phyloP scores from a whole-genome alignment of 2,329 filamentous ascomycete genomes.

The Juglanconis juglandina region DNA sequence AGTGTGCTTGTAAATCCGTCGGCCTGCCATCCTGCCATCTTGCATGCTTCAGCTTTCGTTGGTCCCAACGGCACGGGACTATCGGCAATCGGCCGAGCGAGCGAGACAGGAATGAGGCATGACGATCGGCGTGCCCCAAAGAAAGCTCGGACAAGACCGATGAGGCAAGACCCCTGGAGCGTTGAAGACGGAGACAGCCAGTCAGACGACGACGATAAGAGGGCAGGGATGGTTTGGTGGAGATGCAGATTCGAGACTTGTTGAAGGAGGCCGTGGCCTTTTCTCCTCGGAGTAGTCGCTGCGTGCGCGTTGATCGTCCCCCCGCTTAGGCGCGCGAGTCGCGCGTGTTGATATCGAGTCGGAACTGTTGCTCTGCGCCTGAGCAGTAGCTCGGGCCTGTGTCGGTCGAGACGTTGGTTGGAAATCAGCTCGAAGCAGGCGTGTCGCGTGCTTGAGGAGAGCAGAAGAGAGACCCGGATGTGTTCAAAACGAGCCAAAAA shows the following conservation, averaged over 20 bases:
- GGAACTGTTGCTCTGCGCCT: not conserved
- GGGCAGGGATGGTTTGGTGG: too few species aligned
- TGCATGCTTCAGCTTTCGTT: too few species aligned
- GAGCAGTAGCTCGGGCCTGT: not conserved
- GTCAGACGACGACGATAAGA: conserved; percentile 15
- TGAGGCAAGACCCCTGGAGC: conserved; percentile 10
- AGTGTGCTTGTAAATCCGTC: too few species aligned
- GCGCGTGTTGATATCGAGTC: not conserved
- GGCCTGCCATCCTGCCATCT: too few species aligned
- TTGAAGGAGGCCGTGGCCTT: too few species aligned
- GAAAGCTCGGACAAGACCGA: conserved; percentile 16
- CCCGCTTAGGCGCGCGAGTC: too few species aligned
- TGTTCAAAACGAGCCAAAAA: not conserved
- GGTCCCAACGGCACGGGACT: conserved; percentile 1
- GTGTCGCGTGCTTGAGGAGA: not conserved
- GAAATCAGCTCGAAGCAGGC: not conserved
- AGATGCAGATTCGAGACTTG: too few species aligned
- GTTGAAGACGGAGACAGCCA: not conserved
- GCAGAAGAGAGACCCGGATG: not conserved
- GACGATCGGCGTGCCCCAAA: conserved; percentile 5
- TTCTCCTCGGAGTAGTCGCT: too few species aligned
- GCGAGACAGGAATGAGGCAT: not conserved
- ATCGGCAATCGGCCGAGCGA: conserved; percentile 15
- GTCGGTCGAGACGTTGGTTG: not conserved
- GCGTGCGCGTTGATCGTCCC: too few species aligned